These are phyloP conservation scores for Trichocladium antarcticum DNA, from an alignment of 495 filamentous ascomycete genomes.

Conservation along the genomic window DNA sequence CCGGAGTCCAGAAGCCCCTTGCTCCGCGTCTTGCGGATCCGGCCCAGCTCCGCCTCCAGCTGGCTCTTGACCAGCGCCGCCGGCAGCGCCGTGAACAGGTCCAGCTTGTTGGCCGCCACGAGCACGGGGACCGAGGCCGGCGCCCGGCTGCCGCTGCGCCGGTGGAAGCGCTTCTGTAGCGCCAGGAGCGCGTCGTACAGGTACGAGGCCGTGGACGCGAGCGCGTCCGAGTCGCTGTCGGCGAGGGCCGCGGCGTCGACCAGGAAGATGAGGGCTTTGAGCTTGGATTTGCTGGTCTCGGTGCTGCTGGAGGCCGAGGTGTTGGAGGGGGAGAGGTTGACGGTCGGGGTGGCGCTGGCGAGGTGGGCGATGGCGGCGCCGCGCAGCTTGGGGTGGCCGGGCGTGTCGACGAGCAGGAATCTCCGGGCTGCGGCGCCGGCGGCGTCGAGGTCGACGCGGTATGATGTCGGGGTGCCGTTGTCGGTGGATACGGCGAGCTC, in stretches of 20 bases:
- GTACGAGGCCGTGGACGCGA: constrained; percentile 41
- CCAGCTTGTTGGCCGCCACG: constrained; percentile 86
- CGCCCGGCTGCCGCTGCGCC: constrained; percentile 45
- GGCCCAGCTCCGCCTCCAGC: constrained; percentile 72
- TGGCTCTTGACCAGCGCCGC: constrained; percentile 60
- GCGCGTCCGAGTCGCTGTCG: constrained; percentile 37
- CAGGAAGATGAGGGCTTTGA: constrained; percentile 75
- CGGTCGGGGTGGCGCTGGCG: constrained; percentile 54
- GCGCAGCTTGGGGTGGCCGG: constrained; percentile 89
- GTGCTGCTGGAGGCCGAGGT: constrained; percentile 36
- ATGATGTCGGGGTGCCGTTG: constrained; percentile 41
- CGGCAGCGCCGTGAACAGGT: constrained; percentile 88
- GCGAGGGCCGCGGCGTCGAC: constrained; percentile 70
- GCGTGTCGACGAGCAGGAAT: constrained; percentile 78
- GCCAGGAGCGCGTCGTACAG: constrained; percentile 75
- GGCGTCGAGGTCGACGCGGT: constrained; percentile 42
- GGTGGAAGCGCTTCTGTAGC: constrained; percentile 59
- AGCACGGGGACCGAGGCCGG: constrained; percentile 60
- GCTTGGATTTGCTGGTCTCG: constrained; percentile 27
- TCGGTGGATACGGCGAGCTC: constrained; percentile 58
- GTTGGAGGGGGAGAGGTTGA: constrained; percentile 40
- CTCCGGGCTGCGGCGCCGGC: constrained; percentile 48
- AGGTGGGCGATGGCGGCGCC: constrained; percentile 40
- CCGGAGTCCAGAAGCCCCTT: constrained; percentile 74
- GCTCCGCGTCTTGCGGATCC: constrained; percentile 63